Base-by-base conservation (phyloP, 345 rosid genomes). In the Draba incana region DNA sequence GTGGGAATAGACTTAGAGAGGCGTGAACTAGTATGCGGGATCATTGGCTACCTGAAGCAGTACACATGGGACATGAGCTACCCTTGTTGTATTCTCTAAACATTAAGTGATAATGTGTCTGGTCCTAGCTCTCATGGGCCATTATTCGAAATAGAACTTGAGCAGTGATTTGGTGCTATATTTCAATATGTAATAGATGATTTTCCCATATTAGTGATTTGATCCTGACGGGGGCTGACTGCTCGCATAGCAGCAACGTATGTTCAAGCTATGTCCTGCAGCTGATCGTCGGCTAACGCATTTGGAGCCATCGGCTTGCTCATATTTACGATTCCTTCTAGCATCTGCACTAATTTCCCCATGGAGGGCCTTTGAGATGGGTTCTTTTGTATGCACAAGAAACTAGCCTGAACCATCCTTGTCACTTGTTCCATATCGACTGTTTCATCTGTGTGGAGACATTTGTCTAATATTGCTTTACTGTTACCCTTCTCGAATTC, bases 11-110 rank as follows among this genome's bases (percentile, higher is more conserved):
- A 90, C 56, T 39, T 64, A 2, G 72, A 83, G 75, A 69, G 71
- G 50, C 79, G 20, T 20, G 86, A 82, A 70, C 89, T 88, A 59
- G 92, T 88, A 10, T 90, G 97, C 56, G 92, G 95, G 74, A 90
- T 90, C 30, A 88, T 90, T 31, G 92, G 86, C 75, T 90, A 85
- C 54, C 87, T 90, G 8, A 79, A 94, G 75, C 95, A 86, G 80
- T 90, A 82, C 62, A 90, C 97, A 4, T 90, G 89, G 95, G 90
- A 90, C 83, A 88, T 53, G 57, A 53, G 11, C 20, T 28, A 52
- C 11, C 38, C 57, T 6, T 52, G 57, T n/a, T 8, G 23, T n/a
- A 30, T 3, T 53, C 38, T 13, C 7, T 53, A 11, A 53, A n/a
- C 3, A 28, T 2, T 27, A 13, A 28, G 10, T 52, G 57, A 27